A percentile compares a stretch with the other conserved stretches of the same genome.
Conservation (phyloP, 768 basidiomycete species). For the Termitomyces sp. region DNA sequence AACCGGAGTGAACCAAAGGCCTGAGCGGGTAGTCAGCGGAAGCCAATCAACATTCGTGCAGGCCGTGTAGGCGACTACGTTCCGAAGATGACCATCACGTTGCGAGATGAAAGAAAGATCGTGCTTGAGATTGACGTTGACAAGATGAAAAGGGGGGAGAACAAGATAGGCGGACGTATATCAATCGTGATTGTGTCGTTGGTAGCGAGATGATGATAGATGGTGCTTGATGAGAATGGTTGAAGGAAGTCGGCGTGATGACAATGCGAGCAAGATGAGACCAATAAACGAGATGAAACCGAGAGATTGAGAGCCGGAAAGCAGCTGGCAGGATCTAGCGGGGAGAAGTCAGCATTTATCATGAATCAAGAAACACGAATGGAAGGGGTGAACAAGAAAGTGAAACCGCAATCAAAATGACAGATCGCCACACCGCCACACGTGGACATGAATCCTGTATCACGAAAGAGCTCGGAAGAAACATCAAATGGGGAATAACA, state of each 20-base stretch:
- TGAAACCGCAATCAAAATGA: background rate
- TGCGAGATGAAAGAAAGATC: background rate
- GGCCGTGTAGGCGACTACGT: background rate
- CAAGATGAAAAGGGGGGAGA: background rate
- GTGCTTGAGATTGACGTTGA: background rate
- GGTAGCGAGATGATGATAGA: background rate
- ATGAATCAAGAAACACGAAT: background rate
- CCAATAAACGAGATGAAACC: background rate
- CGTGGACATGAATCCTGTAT: background rate
- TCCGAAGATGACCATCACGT: background rate
- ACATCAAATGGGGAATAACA: background rate
- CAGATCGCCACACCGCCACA: background rate
- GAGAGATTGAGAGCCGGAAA: background rate
- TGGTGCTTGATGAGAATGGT: constrained; percentile 1
- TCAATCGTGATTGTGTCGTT: background rate
- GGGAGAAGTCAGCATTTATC: background rate
- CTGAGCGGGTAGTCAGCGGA: background rate
- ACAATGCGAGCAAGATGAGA: background rate
- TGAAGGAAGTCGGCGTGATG: background rate
- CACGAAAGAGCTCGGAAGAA: background rate
- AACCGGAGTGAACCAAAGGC: background rate
- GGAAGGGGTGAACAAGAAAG: no score
- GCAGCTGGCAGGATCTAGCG: background rate
- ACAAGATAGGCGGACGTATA: background rate
- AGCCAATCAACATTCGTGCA: background rate